Conservation (phyloP, 805 yeast species). For the Yamadazyma philogaea region DNA sequence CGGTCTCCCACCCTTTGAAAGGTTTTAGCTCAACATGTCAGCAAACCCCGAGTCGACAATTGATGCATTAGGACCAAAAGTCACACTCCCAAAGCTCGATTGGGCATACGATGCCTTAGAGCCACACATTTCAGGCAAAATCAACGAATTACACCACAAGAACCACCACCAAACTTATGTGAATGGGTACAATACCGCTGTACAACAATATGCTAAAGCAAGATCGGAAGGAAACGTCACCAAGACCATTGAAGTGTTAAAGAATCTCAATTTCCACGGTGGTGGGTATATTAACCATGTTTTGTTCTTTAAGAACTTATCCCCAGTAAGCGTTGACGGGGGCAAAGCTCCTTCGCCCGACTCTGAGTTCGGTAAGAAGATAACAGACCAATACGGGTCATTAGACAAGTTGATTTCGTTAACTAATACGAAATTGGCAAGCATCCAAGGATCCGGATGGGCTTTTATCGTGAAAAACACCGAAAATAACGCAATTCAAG, state of each 20-base stretch:
- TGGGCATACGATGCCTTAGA: constrained; percentile 47
- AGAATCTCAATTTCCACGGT: constrained; percentile 47
- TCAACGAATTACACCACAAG: constrained; percentile 47
- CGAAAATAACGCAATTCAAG: constrained; percentile 44
- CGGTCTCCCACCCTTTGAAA: not conserved
- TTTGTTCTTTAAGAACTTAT: constrained; percentile 48
- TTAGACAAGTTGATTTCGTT: constrained; percentile 40
- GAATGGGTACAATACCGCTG: constrained; percentile 43
- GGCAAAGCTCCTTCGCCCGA: constrained; percentile 60
- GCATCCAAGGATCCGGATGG: constrained; percentile 54
- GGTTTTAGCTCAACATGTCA: not conserved
- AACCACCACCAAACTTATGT: constrained; percentile 53
- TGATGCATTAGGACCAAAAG: constrained; percentile 26
- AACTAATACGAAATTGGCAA: constrained; percentile 43
- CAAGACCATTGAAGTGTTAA: constrained; percentile 41
- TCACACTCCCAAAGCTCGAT: constrained; percentile 42
- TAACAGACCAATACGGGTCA: constrained; percentile 43
- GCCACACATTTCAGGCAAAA: constrained; percentile 46
- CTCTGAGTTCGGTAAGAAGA: constrained; percentile 35
- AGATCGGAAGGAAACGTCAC: constrained; percentile 22
- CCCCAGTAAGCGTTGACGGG: constrained; percentile 45
- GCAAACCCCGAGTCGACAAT: constrained; percentile 1
- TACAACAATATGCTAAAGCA: constrained; percentile 30
- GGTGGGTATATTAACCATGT: constrained; percentile 52
- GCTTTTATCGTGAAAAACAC: constrained; percentile 48